Evolutionary conservation across 805 yeast species (phyloP).

Genomic region (Sugiyamaella marilandica): DNA sequence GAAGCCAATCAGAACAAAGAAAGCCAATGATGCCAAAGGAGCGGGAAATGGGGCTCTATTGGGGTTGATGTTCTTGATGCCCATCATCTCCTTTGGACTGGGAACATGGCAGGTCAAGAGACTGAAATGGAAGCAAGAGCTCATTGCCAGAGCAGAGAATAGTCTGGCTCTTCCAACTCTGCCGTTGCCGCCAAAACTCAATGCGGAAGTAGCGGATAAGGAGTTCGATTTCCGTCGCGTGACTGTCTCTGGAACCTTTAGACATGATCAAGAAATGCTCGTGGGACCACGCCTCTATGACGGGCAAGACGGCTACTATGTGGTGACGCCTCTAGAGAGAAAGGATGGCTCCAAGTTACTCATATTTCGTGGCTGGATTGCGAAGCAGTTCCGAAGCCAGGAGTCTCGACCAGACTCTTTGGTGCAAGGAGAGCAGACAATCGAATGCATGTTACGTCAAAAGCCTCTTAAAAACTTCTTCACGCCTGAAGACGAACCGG

Average conservation of each 20-base stretch:
- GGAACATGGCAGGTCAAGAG: constrained; percentile 93
- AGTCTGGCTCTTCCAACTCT: constrained; percentile 68
- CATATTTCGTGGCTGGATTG: constrained; percentile 89
- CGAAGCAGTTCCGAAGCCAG: constrained; percentile 56
- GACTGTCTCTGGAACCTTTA: constrained; percentile 68
- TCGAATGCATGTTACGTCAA: constrained; percentile 68
- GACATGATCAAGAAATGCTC: constrained; percentile 80
- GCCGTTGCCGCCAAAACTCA: constrained; percentile 53
- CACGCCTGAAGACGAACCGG: constrained; percentile 65
- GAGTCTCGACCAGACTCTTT: constrained; percentile 56
- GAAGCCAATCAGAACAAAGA: constrained; percentile 63
- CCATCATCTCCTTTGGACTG: constrained; percentile 73
- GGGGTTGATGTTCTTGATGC: constrained; percentile 61
- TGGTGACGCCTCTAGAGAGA: constrained; percentile 78
- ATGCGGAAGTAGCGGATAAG: constrained; percentile 51
- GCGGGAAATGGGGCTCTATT: constrained; percentile 28
- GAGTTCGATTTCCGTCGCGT: constrained; percentile 83
- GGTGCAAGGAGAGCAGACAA: constrained; percentile 66
- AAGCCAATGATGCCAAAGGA: constrained; percentile 13
- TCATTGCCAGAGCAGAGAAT: constrained; percentile 80
- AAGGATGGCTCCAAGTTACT: constrained; percentile 73
- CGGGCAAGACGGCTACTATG: constrained; percentile 68
- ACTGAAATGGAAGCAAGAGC: constrained; percentile 78
- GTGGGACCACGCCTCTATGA: constrained; percentile 84
- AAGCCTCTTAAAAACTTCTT: constrained; percentile 62